Percentiles rank a stretch among this genome's conserved stretches.
Conservation (phyloP, 768 basidiomycete species). For the Tubosaeta sp. region DNA sequence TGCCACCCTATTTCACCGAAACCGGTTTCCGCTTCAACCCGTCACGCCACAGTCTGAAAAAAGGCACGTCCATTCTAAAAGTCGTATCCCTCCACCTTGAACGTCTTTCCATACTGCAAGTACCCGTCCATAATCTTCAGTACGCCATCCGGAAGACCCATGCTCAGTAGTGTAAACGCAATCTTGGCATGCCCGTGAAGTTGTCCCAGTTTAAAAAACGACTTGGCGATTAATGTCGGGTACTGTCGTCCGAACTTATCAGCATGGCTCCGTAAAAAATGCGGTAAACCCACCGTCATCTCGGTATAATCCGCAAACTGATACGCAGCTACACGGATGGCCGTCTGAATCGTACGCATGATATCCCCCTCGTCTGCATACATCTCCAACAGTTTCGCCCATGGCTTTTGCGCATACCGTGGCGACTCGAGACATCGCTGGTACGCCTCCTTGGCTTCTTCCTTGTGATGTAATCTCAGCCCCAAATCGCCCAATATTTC, state of each 20-base stretch:
- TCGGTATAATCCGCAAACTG: constrained; percentile 87
- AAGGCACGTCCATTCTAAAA: constrained; percentile 40
- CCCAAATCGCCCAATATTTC: constrained; percentile 97
- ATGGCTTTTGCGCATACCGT: constrained; percentile 87
- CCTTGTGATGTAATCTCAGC: constrained; percentile 90
- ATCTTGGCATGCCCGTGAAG: constrained; percentile 94
- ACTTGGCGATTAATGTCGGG: constrained; percentile 84
- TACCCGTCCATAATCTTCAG: constrained; percentile 92
- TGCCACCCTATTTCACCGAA: constrained; percentile 8
- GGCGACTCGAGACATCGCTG: constrained; percentile 88
- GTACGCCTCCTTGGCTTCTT: constrained; percentile 97
- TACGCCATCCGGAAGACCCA: constrained; percentile 88
- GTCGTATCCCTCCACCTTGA: constrained; percentile 85
- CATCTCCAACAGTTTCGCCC: constrained; percentile 91
- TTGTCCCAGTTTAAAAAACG: constrained; percentile 90
- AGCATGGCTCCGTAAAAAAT: not conserved
- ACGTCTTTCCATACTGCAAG: constrained; percentile 79
- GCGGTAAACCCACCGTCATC: constrained; percentile 62
- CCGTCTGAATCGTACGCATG: constrained; percentile 84
- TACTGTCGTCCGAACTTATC: constrained; percentile 38
- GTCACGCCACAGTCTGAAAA: not conserved
- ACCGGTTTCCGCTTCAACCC: constrained; percentile 13
- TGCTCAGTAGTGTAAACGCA: constrained; percentile 86
- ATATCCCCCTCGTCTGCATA: constrained; percentile 97
- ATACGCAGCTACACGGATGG: constrained; percentile 90